phyloP scores from a whole-genome alignment of 768 basidiomycete genomes.

The Leccinum boreale region DNA sequence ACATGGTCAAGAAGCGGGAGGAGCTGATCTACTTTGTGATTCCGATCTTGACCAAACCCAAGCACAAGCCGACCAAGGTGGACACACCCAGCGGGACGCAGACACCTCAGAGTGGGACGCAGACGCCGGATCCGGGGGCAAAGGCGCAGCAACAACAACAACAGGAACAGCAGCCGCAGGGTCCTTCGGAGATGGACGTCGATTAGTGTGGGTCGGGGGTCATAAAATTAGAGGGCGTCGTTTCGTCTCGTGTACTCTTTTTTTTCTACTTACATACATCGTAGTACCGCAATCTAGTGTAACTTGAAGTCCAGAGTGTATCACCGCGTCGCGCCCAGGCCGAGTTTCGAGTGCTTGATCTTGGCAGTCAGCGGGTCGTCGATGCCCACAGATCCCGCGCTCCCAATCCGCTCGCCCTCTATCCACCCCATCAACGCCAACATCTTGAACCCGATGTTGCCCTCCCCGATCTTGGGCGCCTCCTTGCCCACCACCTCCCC shows the following conservation, averaged over 20 bases:
- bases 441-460: slow-evolving; percentile 87
- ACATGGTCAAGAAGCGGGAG: slow-evolving; percentile 89
- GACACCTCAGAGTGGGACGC: slow-evolving; percentile 66
- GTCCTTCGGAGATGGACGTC: slow-evolving; percentile 81
- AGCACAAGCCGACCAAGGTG: slow-evolving; percentile 78
- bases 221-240: neutral
- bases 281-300: slow-evolving; percentile 10
- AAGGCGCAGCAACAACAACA: slow-evolving; percentile 25
- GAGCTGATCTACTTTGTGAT: slow-evolving; percentile 88
- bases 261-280: slow-evolving; percentile 9
- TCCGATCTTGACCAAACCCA: slow-evolving; percentile 88
- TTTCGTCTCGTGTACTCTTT: neutral
- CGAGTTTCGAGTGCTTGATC: slow-evolving; percentile 83
- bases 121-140: slow-evolving; percentile 52
- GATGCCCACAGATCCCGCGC: slow-evolving; percentile 51
- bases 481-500: slow-evolving; percentile 89
- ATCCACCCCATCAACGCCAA: slow-evolving; percentile 89
- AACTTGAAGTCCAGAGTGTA: slow-evolving; percentile 6
- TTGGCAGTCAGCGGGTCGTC: slow-evolving; percentile 77
- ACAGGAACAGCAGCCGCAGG: slow-evolving; percentile 28
- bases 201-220: slow-evolving; percentile 45
- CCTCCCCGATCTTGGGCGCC: slow-evolving; percentile 75
- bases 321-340: slow-evolving; percentile 59
- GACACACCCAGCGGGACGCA: slow-evolving; percentile 53
- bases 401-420: slow-evolving; percentile 77